A percentile compares a stretch with the other conserved stretches of the same genome.
These are phyloP conservation scores for Schizophyllum commune DNA, from an alignment of 1,284 basidiomycete species.

Conservation along the genomic window DNA sequence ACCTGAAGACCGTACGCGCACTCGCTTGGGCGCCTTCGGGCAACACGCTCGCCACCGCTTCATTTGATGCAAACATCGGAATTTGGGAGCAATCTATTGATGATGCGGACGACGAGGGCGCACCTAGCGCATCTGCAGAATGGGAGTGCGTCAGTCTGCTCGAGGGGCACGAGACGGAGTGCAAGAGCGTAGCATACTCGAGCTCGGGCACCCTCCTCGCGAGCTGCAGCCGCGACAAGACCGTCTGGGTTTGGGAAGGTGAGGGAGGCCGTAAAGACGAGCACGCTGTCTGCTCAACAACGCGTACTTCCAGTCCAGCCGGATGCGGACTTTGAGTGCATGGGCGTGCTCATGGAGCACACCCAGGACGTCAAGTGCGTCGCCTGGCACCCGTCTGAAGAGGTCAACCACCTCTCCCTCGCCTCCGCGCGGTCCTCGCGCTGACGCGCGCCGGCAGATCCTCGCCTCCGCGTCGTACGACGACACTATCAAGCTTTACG, in stretches of 20 bases:
- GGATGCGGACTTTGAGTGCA: slow-evolving; percentile 92
- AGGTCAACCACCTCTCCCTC: slow-evolving; percentile 44
- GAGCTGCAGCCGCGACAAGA: slow-evolving; percentile 92
- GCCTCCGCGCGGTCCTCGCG: slow-evolving; percentile 16
- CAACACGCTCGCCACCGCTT: slow-evolving; percentile 84
- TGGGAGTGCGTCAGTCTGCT: slow-evolving; percentile 87
- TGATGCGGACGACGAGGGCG: slow-evolving; percentile 33
- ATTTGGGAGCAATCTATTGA: slow-evolving; percentile 76
- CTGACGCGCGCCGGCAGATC: slow-evolving; percentile 43
- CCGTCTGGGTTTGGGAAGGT: slow-evolving; percentile 99
- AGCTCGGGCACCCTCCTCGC: slow-evolving; percentile 76
- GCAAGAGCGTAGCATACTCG: slow-evolving; percentile 91
- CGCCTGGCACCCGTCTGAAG: slow-evolving; percentile 92
- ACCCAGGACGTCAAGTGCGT: slow-evolving; percentile 95
- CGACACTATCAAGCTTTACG: slow-evolving; percentile 90
- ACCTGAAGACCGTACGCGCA: slow-evolving; percentile 86
- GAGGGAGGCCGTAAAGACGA: slow-evolving; percentile 18
- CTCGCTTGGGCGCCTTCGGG: slow-evolving; percentile 91
- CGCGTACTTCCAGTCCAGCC: slow-evolving; percentile 56
- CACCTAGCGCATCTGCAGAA: slow-evolving; percentile 11
- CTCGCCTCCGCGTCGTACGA: slow-evolving; percentile 97
- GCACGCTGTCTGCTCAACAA: background rate
- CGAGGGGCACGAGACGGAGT: slow-evolving; percentile 97
- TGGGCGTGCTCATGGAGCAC: slow-evolving; percentile 96
- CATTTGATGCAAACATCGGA: slow-evolving; percentile 90